Evolutionary conservation across 208 protist genomes (phyloP).

Genomic region (Trypanosoma platydactyli): DNA sequence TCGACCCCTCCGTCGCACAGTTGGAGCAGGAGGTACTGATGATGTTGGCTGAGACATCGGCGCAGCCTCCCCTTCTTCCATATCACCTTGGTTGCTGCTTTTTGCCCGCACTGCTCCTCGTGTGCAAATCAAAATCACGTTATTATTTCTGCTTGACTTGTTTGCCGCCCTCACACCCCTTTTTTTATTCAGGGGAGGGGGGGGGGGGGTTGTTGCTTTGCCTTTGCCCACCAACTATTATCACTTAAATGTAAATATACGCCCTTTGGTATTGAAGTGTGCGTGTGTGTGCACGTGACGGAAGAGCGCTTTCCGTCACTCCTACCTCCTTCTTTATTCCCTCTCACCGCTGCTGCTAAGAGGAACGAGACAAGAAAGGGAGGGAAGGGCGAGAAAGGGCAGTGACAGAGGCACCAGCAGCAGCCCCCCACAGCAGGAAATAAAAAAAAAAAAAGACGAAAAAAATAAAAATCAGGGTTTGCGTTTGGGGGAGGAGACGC

Average conservation of each 20-base stretch:
- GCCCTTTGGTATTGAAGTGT: too few relatives aligned
- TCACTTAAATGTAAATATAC: too few relatives aligned
- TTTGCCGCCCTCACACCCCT: not conserved
- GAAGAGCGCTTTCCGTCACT: not conserved
- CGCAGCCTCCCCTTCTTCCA: not conserved
- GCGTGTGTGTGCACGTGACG: too few relatives aligned
- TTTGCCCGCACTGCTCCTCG: too few relatives aligned
- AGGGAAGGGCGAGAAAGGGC: conserved; percentile 3
- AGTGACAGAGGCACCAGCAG: conserved; percentile 4
- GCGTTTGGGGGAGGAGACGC: too few relatives aligned
- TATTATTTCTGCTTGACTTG: conserved; percentile 1
- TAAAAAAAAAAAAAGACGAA: conserved; percentile 17
- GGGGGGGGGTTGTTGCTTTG: not conserved
- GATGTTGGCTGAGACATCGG: not conserved
- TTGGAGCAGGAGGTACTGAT: conserved; percentile 21
- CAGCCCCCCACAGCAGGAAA: not conserved
- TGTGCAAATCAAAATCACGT: too few relatives aligned
- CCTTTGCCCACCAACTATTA: too few relatives aligned
- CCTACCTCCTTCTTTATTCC: not conserved
- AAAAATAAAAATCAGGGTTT: too few relatives aligned
- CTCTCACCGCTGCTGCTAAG: too few relatives aligned
- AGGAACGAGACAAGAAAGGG: conserved; percentile 2
- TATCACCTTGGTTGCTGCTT: not conserved
- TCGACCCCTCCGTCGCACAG: conserved; percentile 61
- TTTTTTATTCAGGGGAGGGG: too few relatives aligned